Percentiles rank a stretch among this genome's conserved stretches.
Conservation (phyloP, 129 eudicot genomes). For the Dittrichia graveolens region DNA sequence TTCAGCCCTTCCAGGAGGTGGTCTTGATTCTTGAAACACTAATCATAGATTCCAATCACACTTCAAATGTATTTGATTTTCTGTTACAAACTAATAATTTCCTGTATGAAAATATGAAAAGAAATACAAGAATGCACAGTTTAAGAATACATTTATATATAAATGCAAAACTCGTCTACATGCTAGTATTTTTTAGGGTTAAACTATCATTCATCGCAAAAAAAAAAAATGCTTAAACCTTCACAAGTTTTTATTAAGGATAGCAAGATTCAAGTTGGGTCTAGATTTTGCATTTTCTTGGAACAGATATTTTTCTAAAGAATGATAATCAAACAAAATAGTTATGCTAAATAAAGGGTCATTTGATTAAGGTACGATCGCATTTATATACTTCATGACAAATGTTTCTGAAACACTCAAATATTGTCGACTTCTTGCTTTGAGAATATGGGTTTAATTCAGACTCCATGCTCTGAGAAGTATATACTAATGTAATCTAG, state of each 20-base stretch:
- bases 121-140: neutral
- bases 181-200: neutral
- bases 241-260: no score
- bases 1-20: neutral
- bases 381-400: neutral
- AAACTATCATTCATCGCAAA: neutral
- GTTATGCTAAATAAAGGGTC: no score
- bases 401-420: neutral
- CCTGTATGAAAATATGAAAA: neutral
- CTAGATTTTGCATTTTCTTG: no score
- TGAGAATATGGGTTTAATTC: neutral
- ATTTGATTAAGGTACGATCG: neutral
- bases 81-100: neutral
- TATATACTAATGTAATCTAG: neutral
- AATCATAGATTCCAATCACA: neutral
- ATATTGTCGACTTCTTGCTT: neutral
- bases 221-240: no score
- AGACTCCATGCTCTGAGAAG: neutral
- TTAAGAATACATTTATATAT: neutral
- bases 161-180: neutral
- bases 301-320: no score
- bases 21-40: neutral
- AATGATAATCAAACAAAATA: no score
- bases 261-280: no score
- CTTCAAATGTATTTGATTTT: neutral